Evolutionary conservation across 1,139 yeast genomes (phyloP), one percentile per base, ranked within the genome.

Genomic region (Spathaspora sp.): DNA sequence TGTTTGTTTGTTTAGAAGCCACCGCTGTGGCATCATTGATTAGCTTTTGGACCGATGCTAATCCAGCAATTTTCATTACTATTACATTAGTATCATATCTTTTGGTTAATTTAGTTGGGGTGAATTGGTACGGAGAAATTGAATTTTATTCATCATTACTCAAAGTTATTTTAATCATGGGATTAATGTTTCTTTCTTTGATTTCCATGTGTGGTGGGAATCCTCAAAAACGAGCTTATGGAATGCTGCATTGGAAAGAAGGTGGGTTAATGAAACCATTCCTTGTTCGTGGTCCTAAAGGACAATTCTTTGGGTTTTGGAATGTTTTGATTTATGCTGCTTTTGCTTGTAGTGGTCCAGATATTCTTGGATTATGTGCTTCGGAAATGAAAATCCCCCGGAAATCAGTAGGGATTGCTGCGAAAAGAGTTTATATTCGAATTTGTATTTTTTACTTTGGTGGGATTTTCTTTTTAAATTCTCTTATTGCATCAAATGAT

Each of bases 301-400:
- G 76, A 4, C 60, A 65, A 45, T 70, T 68, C 48, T 56, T 69
- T 41, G 74, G 69, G 0, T 61, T 62, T 55, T 67, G 71, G 69
- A 63, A 58, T 43, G 67, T 64, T 16, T 55, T 69, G 48, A 57
- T 67, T 38, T 68, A 65, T 51, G 73, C 74, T 29, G 74, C 72
- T 4, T 70, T 68, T 47, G 59, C 71, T 20, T 76, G 75, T 50
- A 69, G 73, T 13, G 80, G 80, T 2, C 70, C 78, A 2, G 72
- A 74, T 50, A 52, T 68, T 41, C 56, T 69, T 47, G 69, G 64
- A 6, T 56, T 68, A 60, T 59, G 67, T 43, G 58, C 72, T 9
- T 64, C 69, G 38, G 75, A 70, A 54, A 61, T 68, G 17, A 44
- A 56, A 17, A 56, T 60, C 40, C 74, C 74, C 10, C 55, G 75